phyloP scores from a whole-genome alignment of 225 moss, liverwort and hornwort species.

The Straminergon stramineum region DNA sequence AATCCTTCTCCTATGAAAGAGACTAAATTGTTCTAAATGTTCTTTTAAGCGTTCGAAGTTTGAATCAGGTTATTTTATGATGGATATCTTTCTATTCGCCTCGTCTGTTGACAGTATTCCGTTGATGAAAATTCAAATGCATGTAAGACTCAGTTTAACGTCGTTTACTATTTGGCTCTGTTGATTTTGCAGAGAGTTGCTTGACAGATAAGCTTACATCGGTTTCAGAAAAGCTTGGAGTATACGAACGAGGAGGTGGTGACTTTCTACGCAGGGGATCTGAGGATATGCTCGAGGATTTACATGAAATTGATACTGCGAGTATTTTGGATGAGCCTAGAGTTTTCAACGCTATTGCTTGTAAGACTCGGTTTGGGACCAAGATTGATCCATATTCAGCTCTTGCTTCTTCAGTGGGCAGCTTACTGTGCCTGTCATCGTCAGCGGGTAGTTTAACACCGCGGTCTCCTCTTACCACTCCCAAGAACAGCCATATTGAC shows the following conservation, averaged over 20 bases:
- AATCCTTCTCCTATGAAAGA: not conserved
- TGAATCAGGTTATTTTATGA: not conserved
- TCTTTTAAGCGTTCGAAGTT: not conserved
- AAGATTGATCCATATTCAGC: constrained; percentile 53
- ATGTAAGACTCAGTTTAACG: not conserved
- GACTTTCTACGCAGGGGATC: constrained; percentile 70
- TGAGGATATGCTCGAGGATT: constrained; percentile 94
- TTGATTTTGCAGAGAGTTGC: constrained; percentile 13
- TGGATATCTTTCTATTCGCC: not conserved
- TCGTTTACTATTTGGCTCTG: not conserved
- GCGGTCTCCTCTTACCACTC: constrained; percentile 69
- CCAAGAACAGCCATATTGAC: constrained; percentile 75
- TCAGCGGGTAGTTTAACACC: constrained; percentile 85
- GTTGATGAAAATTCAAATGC: not conserved
- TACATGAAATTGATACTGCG: constrained; percentile 94
- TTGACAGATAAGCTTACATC: constrained; percentile 37
- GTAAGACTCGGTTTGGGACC: constrained; percentile 82
- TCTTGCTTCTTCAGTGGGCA: constrained; percentile 46
- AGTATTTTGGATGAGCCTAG: constrained; percentile 82
- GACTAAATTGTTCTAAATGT: not conserved
- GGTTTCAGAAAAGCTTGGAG: constrained; percentile 43
- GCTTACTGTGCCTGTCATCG: constrained; percentile 49
- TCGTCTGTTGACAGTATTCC: not conserved
- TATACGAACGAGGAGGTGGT: constrained; percentile 41
- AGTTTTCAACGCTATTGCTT: constrained; percentile 62